A percentile compares a stretch with the other conserved stretches of the same genome.
Conservation (phyloP, 1,284 basidiomycete genomes). For the Flammula alnicola region DNA sequence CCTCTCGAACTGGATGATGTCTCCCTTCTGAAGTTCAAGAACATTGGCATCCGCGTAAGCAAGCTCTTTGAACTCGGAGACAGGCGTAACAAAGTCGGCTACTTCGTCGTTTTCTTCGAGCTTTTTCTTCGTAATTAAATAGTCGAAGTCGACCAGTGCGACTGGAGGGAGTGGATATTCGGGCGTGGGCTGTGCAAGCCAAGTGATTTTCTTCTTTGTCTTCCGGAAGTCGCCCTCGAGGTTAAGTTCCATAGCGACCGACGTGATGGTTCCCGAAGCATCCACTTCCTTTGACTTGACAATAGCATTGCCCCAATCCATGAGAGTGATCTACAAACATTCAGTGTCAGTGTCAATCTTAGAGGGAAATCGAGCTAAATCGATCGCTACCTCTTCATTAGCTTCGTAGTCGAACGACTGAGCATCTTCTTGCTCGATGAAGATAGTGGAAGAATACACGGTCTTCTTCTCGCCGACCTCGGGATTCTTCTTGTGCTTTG, state of each 20-base stretch:
- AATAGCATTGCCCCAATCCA: constrained; percentile 99
- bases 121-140: constrained; percentile 99
- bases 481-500: constrained; percentile 97
- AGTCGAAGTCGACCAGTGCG: constrained; percentile 93
- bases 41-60: constrained; percentile 87
- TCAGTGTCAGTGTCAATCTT: neutral
- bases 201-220: constrained; percentile 97
- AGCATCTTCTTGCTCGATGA: constrained; percentile 94
- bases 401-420: constrained; percentile 81
- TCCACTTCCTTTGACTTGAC: constrained; percentile 73
- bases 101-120: constrained; percentile 95
- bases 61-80: constrained; percentile 86
- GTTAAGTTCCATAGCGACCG: constrained; percentile 84
- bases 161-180: constrained; percentile 67
- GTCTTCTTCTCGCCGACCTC: constrained; percentile 93
- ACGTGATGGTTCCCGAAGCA: constrained; percentile 66
- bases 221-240: constrained; percentile 98
- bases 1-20: constrained; percentile 97
- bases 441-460: constrained; percentile 78
- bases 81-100: constrained; percentile 86
- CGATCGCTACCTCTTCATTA: constrained; percentile 85
- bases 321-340: constrained; percentile 79
- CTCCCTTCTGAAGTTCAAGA: constrained; percentile 73
- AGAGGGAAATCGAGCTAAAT: neutral
- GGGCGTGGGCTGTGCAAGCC: constrained; percentile 77